Evolutionary conservation across 805 yeast species (phyloP), one percentile per base, ranked within the genome.

Genomic region (Wickerhamiella domercqiae): DNA sequence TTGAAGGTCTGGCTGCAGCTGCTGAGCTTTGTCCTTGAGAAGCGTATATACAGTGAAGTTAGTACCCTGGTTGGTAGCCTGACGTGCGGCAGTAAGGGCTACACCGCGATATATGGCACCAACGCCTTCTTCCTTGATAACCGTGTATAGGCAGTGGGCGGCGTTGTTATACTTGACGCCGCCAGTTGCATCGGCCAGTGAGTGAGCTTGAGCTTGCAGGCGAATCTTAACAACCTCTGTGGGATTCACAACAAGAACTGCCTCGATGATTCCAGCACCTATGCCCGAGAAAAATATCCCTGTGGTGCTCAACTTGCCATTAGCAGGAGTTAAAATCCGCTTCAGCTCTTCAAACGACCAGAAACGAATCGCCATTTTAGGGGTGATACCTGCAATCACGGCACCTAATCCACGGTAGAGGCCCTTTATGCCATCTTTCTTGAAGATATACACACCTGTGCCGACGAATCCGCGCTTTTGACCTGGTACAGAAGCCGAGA

Each of bases 31-130:
- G 51, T 75, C 78, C 57, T 78, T 83, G 49, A 86, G 63, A 58
- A 78, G 78, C 20, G 94, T 79, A 64, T 87, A 87, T 21, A 83
- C 94, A 2, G 97, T 87, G 62, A 87, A 87, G 63, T 90, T 87
- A 35, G 93, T 96, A 66, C 96, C 98, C 64, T 87, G 98, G 66
- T 87, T 87, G 41, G 94, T 78, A 21, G 97, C 96, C 61, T 87
- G 98, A 66, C 98, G 75, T 21, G 94, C 93, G 28, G 96, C 95
- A 24, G 98, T 87, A 54, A 87, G 73, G 2, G 86, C 71, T 20
- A 87, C 97, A 56, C 98, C 98, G 57, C 95, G 72, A 67, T 87
- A 87, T 42, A 87, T 63, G 7, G 95, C 81, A 36, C 70, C 68
- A 50, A 81, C 66, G 35, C 98, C 98, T 65, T 87, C 98, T 60